A percentile compares a stretch with the other conserved stretches of the same genome.
phyloP scores from a whole-genome alignment of 306 rosid species.

The Prunus campanulata region DNA sequence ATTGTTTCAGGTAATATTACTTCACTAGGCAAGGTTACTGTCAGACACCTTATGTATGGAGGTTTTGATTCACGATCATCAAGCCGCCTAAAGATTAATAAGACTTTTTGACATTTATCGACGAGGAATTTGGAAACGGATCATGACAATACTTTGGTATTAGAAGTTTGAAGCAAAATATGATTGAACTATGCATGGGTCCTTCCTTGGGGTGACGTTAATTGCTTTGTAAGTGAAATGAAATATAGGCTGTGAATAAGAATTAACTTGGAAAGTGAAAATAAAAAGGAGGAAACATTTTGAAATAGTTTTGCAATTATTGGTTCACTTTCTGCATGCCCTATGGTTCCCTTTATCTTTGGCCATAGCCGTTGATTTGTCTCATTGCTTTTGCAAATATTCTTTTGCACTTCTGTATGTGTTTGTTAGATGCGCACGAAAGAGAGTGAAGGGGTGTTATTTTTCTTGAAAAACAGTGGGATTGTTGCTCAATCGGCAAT shows the following conservation, averaged over 20 bases:
- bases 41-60: slow-evolving; percentile 3
- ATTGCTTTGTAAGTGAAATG: not conserved
- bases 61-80: not conserved
- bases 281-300: not conserved
- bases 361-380: no score
- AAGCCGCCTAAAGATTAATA: slow-evolving; percentile 1
- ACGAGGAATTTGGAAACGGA: not conserved
- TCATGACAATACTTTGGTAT: not conserved
- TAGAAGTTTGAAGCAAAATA: not conserved
- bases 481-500: no score
- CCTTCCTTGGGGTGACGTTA: not conserved
- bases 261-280: not conserved
- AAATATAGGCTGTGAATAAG: no score
- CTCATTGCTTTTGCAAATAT: no score
- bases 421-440: no score
- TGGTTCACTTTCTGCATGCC: no score
- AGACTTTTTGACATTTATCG: not conserved
- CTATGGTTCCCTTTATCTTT: no score
- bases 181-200: not conserved
- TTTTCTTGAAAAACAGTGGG: no score
- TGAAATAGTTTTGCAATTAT: no score
- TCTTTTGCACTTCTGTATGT: no score
- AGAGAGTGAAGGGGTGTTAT: no score
- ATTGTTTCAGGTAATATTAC: slow-evolving; percentile 47
- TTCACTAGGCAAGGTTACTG: slow-evolving; percentile 4